Percentiles rank a stretch among this genome's conserved stretches.
These are phyloP conservation scores for Cryomyces minteri DNA, from an alignment of 495 filamentous ascomycete genomes.

Conservation along the genomic window DNA sequence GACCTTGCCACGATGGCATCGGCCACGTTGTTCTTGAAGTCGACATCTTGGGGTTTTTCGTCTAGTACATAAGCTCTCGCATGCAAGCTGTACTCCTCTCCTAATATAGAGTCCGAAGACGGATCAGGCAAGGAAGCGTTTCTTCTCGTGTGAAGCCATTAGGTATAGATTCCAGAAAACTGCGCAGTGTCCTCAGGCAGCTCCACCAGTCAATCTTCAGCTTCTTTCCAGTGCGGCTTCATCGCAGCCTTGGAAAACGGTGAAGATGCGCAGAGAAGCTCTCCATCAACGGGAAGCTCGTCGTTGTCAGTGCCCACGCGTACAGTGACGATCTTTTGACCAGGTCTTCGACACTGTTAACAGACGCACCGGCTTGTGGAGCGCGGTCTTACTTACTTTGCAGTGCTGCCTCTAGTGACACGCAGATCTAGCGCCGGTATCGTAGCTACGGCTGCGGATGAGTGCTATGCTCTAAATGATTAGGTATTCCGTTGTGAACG, in stretches of 20 bases:
- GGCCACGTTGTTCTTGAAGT: slow-evolving; percentile 2
- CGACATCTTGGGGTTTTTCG: slow-evolving; percentile 1
- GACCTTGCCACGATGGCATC: slow-evolving; percentile 1
- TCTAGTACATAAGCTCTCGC: slow-evolving; percentile 1
- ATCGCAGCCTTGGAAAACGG: neutral
- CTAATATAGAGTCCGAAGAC: neutral
- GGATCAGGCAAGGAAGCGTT: neutral
- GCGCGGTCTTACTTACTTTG: neutral
- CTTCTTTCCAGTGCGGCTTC: neutral
- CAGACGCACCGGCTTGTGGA: neutral
- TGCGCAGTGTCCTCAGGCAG: neutral
- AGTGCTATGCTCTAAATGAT: too few species aligned
- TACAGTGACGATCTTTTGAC: neutral
- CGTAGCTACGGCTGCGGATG: too few species aligned
- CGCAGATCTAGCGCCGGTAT: neutral
- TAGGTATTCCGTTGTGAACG: too few species aligned
- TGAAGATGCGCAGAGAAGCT: neutral
- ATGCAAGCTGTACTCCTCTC: neutral
- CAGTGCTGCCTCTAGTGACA: neutral
- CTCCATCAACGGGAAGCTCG: neutral
- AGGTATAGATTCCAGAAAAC: neutral
- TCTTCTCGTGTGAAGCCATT: neutral
- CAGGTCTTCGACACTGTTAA: neutral
- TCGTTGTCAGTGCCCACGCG: neutral
- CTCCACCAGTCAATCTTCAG: neutral